These are phyloP conservation scores for Ilyonectria sp. DNA, from an alignment of 2,329 filamentous ascomycete genomes.

Conservation along the genomic window DNA sequence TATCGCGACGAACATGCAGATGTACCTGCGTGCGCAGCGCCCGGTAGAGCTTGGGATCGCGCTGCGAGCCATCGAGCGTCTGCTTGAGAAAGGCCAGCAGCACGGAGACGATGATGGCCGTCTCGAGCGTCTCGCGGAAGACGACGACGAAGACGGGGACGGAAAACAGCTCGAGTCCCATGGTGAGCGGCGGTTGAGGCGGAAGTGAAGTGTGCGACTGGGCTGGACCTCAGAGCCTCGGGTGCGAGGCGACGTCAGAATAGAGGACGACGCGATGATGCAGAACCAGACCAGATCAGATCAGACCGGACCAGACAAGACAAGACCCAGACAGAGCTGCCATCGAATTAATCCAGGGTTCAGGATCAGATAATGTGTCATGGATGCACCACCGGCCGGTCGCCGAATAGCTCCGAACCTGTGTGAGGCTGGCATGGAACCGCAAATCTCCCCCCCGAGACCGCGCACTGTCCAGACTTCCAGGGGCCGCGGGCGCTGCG, in stretches of 20 bases:
- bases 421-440: background rate
- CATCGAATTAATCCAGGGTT: background rate
- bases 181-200: slow-evolving; percentile 48
- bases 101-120: slow-evolving; percentile 87
- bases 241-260: background rate
- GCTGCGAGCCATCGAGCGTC: slow-evolving; percentile 75
- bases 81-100: slow-evolving; percentile 89
- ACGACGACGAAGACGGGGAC: slow-evolving; percentile 91
- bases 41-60: slow-evolving; percentile 76
- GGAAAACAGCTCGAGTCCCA: slow-evolving; percentile 80
- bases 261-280: background rate
- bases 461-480: background rate
- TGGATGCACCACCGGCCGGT: background rate
- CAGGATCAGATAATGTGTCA: background rate
- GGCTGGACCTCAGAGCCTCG: background rate
- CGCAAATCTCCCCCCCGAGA: background rate
- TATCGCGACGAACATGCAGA: background rate
- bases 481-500: background rate
- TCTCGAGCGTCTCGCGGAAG: slow-evolving; percentile 89
- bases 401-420: background rate
- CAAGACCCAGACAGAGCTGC: background rate
- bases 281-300: background rate
- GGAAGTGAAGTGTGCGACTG: background rate
- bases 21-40: slow-evolving; percentile 76
- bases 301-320: background rate